Conservation (phyloP, 2,329 filamentous ascomycete genomes). For the Talaromyces piceae region DNA sequence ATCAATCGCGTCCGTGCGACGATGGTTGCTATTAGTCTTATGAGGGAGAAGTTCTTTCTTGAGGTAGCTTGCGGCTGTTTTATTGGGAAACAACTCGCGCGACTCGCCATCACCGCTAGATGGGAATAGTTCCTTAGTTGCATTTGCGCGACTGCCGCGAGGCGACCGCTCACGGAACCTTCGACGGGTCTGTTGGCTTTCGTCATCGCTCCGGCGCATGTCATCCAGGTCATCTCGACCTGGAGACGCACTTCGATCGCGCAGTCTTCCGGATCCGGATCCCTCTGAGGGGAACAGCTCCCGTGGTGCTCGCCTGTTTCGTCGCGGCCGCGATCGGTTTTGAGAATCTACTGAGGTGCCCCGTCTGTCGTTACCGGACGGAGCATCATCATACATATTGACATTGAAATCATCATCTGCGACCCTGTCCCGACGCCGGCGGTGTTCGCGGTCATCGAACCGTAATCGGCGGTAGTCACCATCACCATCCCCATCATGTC, state of each 20-base stretch:
- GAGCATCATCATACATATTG: conserved; percentile 70
- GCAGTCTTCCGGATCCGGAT: conserved; percentile 35
- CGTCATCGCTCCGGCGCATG: conserved; percentile 25
- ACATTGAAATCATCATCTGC: conserved; percentile 51
- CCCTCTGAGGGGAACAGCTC: conserved; percentile 35
- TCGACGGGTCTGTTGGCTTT: conserved; percentile 30
- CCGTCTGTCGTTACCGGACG: conserved; percentile 6
- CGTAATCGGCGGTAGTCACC: conserved; percentile 43
- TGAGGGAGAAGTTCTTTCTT: conserved; percentile 54
- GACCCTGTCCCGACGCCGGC: conserved; percentile 43
- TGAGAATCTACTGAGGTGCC: conserved; percentile 18
- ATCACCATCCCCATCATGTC: conserved; percentile 26
- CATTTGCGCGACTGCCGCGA: conserved; percentile 25
- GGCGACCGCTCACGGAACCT: conserved; percentile 39
- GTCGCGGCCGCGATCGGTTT: conserved; percentile 22
- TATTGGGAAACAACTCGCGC: conserved; percentile 43
- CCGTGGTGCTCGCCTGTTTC: conserved; percentile 16
- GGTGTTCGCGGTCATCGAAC: conserved; percentile 55
- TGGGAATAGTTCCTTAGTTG: conserved; percentile 55
- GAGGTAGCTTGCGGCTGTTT: conserved; percentile 34
- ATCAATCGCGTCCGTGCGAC: conserved; percentile 47
- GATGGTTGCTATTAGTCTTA: conserved; percentile 37
- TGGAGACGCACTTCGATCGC: conserved; percentile 56
- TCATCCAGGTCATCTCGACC: conserved; percentile 44
- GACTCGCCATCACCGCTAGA: conserved; percentile 28